Evolutionary conservation across 2,329 filamentous ascomycete genomes (phyloP), one percentile per base, ranked within the genome.

Genomic region (Stagonosporopsis cucurbitacearum): DNA sequence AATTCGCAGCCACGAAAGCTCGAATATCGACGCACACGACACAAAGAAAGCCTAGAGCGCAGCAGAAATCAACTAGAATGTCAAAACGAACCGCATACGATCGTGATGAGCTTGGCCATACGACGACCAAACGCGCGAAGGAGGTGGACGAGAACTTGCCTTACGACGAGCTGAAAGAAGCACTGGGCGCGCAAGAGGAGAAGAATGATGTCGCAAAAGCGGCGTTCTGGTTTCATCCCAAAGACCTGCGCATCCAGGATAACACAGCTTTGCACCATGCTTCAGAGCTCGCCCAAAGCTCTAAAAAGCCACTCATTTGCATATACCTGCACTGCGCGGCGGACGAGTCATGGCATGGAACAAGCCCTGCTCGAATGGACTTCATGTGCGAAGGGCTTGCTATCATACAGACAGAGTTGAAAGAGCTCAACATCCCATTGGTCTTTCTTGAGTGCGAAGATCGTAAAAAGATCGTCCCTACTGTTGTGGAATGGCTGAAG

Each of bases 291-390:
- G 80, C 80, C 0, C 75, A 79, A 59, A 77, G 77, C 49, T 73
- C 75, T 2, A 75, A 76, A 7, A 75, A 72, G 36, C 75, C 71
- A 25, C 62, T 83, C 33, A 69, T 82, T 30, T 78, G 78, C 51
- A 67, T 79, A 28, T 82, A 82, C 52, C 50, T 83, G 36, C 74
- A 79, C 42, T 80, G 76, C 22, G 77, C 79, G 1, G 75, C 77
- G 19, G 81, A 82, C 53, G 75, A 82, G 49, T 75, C 78, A 37
- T 82, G 80, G 79, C 81, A 83, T 61, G 79, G 81, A 4, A 82
- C 80, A 0, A 78, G 75, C 37, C 76, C 80, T 11, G 80, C 80
- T 4, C 69, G 81, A 5, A 75, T 76, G 4, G 80, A 83, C 57
- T 81, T 83, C 56, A 78, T 82, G 45, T 69, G 78, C 2, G 75